Evolutionary conservation across 2,329 filamentous ascomycete species (phyloP).

Genomic region (Aureobasidium musti): DNA sequence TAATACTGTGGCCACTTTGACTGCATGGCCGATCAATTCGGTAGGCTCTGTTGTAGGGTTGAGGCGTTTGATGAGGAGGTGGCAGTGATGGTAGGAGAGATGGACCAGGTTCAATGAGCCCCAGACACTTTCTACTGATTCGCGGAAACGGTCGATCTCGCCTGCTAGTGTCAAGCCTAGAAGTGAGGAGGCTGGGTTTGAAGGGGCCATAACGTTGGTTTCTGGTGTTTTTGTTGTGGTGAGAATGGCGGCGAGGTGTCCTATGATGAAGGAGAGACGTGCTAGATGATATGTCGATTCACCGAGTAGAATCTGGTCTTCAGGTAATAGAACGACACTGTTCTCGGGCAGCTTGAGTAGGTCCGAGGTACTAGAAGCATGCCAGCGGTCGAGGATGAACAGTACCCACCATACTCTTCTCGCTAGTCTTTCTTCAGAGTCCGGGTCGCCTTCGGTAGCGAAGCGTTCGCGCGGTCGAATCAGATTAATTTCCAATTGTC

Average conservation of each 20-base stretch:
- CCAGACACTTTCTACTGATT: constrained; percentile 59
- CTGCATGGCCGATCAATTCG: constrained; percentile 62
- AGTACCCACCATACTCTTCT: constrained; percentile 72
- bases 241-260: constrained; percentile 55
- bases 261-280: constrained; percentile 63
- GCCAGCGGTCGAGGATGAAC: constrained; percentile 71
- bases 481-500: constrained; percentile 63
- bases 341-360: constrained; percentile 65
- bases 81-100: constrained; percentile 69
- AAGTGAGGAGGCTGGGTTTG: constrained; percentile 47
- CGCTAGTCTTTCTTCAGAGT: constrained; percentile 63
- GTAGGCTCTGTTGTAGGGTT: constrained; percentile 57
- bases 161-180: constrained; percentile 56
- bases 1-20: constrained; percentile 61
- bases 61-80: constrained; percentile 64
- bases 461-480: constrained; percentile 47
- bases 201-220: constrained; percentile 48
- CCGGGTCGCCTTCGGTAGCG: constrained; percentile 52
- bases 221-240: constrained; percentile 49
- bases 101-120: constrained; percentile 62
- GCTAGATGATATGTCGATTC: constrained; percentile 65
- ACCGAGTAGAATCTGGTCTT: constrained; percentile 62
- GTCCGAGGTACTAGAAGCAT: constrained; percentile 66
- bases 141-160: constrained; percentile 66
- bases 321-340: constrained; percentile 60